Percentiles rank a stretch among this genome's conserved stretches.
phyloP scores from a whole-genome alignment of 768 basidiomycete genomes.

The Sistotremastrum suecicum region DNA sequence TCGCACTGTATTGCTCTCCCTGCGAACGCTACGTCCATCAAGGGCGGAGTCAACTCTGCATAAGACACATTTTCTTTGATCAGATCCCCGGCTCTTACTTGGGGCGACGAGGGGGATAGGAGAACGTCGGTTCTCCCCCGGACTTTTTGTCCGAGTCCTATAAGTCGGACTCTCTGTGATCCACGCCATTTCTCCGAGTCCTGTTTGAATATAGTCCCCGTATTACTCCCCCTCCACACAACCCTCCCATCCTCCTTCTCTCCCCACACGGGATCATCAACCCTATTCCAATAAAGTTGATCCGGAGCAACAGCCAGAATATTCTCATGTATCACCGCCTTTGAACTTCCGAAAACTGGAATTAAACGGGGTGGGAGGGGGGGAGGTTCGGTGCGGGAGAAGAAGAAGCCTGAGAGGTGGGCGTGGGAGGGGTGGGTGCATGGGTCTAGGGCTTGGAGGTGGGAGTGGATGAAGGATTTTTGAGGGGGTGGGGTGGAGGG shows the following conservation, averaged over 20 bases:
- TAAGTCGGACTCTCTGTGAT: slow-evolving; percentile 37
- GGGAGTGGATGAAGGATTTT: slow-evolving; percentile 37
- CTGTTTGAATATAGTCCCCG: slow-evolving; percentile 37
- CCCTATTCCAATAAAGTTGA: slow-evolving; percentile 24
- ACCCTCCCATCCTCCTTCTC: slow-evolving; percentile 46
- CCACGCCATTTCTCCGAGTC: slow-evolving; percentile 28
- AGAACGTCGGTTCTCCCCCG: slow-evolving; percentile 26
- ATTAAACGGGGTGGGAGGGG: slow-evolving; percentile 25
- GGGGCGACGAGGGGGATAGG: slow-evolving; percentile 13
- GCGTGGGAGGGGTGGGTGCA: slow-evolving; percentile 29
- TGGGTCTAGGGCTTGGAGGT: slow-evolving; percentile 32
- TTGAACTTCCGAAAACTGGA: slow-evolving; percentile 40
- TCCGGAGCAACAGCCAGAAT: slow-evolving; percentile 32
- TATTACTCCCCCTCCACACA: slow-evolving; percentile 64
- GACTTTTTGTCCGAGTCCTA: slow-evolving; percentile 27
- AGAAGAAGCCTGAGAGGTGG: slow-evolving; percentile 34
- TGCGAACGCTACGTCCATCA: slow-evolving; percentile 48
- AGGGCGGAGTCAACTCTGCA: slow-evolving; percentile 32
- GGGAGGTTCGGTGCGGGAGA: slow-evolving; percentile 33
- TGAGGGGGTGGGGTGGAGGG: neutral
- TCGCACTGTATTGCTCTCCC: slow-evolving; percentile 31
- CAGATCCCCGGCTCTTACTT: slow-evolving; percentile 20
- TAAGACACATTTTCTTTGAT: slow-evolving; percentile 16
- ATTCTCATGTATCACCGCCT: slow-evolving; percentile 37
- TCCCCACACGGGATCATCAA: slow-evolving; percentile 49